Evolutionary conservation across 495 filamentous ascomycete genomes (phyloP), one percentile per base, ranked within the genome.

Genomic region (Parathielavia hyrcaniae): DNA sequence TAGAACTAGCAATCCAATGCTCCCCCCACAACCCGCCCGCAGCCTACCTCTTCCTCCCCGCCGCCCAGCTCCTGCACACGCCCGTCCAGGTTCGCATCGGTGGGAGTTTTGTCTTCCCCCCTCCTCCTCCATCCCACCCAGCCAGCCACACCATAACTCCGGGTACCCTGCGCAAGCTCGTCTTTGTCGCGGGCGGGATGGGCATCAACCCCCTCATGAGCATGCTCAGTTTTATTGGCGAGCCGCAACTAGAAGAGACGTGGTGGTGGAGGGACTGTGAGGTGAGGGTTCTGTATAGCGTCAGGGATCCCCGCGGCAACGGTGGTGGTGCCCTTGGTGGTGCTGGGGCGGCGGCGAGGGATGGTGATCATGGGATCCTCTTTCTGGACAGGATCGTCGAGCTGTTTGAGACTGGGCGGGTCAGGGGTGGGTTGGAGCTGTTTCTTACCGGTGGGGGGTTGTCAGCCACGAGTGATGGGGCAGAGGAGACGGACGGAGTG

Each of bases 171-270:
- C 72, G 75, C 13, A 83, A 79, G 52, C 76, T 84, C 2, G 79
- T 92, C 0, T 83, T 96, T 40, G 75, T 95, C 46, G 90, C 90
- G 1, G 89, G 89, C 5, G 90, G 90, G 0, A 85, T 96, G 23
- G 90, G 90, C 1, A 85, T 96, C 44, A 96, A 96, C 69, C 84
- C 79, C 11, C 69, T 81, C 32, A 71, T 79, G 38, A 75, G 70
- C 59, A 82, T 81, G 70, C 58, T 80, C 8, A 58, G 62, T 17
- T 56, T 56, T 7, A 55, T 82, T 16, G 68, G 62, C 3, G 69
- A 72, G 55, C 26, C 47, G 30, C n/a, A 17, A 32, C n/a, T 6
- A 17, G 51, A n/a, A 47, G 4, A 7, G 13, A 35, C 13, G 8
- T 17, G 41, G 38, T 13, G 8, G 8, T 17, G 41, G 38, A n/a